phyloP scores from a whole-genome alignment of 345 rosid genomes.

The Lepidium africanum region DNA sequence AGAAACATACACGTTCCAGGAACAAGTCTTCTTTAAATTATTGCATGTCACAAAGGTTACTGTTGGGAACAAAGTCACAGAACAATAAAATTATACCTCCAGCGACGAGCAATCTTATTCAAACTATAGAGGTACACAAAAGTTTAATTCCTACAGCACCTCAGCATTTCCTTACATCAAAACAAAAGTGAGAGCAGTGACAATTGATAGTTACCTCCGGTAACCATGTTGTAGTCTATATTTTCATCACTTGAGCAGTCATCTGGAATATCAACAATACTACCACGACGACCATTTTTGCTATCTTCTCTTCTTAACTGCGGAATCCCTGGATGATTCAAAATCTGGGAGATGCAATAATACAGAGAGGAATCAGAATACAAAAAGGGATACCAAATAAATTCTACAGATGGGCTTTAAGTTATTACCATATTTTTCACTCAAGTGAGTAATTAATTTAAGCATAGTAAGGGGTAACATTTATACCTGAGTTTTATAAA shows the following conservation, averaged over 20 bases:
- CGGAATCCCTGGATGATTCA: constrained; percentile 99
- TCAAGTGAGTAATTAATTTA: background rate
- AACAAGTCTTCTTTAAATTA: background rate
- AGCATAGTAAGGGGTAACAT: background rate
- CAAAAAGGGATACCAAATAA: background rate
- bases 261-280: constrained; percentile 70
- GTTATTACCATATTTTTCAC: background rate
- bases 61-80: background rate
- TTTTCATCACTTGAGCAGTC: constrained; percentile 97
- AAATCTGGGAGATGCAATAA: constrained; percentile 52
- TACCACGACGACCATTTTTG: constrained; percentile 53
- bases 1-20: background rate
- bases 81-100: background rate
- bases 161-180: background rate
- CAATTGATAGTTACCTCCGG: constrained; percentile 53
- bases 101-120: background rate
- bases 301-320: constrained; percentile 81
- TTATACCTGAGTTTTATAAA: too few relatives aligned
- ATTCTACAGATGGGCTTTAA: background rate
- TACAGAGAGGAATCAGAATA: constrained; percentile 1
- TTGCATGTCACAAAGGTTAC: background rate
- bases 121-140: background rate
- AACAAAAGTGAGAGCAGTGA: background rate
- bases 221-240: constrained; percentile 55
- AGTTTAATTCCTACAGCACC: background rate